Percentiles rank a stretch among this genome's conserved stretches.
These are phyloP conservation scores for Somion occarium DNA, from an alignment of 1,284 basidiomycete genomes.

Conservation along the genomic window DNA sequence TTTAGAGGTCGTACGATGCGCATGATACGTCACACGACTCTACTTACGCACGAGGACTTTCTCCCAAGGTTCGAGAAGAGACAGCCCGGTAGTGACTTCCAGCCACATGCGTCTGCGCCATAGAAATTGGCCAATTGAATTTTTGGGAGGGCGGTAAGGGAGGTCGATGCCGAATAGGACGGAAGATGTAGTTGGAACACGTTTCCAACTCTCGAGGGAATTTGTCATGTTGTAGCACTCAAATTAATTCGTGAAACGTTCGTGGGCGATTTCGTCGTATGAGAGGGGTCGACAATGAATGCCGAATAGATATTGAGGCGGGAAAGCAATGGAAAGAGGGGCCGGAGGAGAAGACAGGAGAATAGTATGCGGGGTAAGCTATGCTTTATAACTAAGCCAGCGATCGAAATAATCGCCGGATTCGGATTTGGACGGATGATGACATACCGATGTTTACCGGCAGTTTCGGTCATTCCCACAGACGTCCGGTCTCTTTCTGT, in stretches of 20 bases:
- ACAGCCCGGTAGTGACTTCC: constrained; percentile 48
- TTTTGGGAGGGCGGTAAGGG: constrained; percentile 33
- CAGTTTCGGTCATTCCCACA: too few relatives aligned
- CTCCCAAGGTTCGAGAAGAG: constrained; percentile 57
- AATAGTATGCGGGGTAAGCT: too few relatives aligned
- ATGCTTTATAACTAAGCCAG: too few relatives aligned
- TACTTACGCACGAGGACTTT: constrained; percentile 44
- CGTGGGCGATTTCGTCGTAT: neutral
- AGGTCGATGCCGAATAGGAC: constrained; percentile 23
- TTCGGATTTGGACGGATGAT: too few relatives aligned
- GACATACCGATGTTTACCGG: too few relatives aligned
- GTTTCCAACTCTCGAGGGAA: constrained; percentile 21
- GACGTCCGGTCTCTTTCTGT: too few relatives aligned
- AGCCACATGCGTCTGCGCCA: constrained; percentile 48
- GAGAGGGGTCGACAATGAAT: neutral
- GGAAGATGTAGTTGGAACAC: constrained; percentile 18
- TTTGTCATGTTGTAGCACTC: constrained; percentile 12
- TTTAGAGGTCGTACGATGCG: neutral
- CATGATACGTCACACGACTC: neutral
- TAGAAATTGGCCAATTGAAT: constrained; percentile 31
- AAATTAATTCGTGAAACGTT: neutral
- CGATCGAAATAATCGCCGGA: too few relatives aligned
- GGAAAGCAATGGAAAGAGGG: neutral
- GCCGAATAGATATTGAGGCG: neutral
- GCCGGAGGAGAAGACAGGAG: neutral